Conservation (phyloP, 129 eudicot genomes). For the Daucus carota region DH1_v3.0 NC_030383.2:41653001-41653500, state of each 20-base stretch:
- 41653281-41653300: slow-evolving; percentile 86
- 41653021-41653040: slow-evolving; percentile 77
- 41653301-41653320: slow-evolving; percentile 56
- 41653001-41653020: slow-evolving; percentile 87
- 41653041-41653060: slow-evolving; percentile 99
- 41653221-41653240: slow-evolving; percentile 72
- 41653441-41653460: slow-evolving; percentile 68
- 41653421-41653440: slow-evolving; percentile 56
- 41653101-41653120: slow-evolving; percentile 70
- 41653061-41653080: slow-evolving; percentile 35
- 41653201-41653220: slow-evolving; percentile 95
- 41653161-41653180: slow-evolving; percentile 79
- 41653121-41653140: slow-evolving; percentile 92
- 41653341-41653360: slow-evolving; percentile 34
- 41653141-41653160: slow-evolving; percentile 59
- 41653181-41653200: slow-evolving; percentile 88
- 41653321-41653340: slow-evolving; percentile 38
- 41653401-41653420: slow-evolving; percentile 54
- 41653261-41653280: slow-evolving; percentile 74
- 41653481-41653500: slow-evolving; percentile 84
- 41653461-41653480: slow-evolving; percentile 99
- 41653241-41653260: slow-evolving; percentile 97
- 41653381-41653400: slow-evolving; percentile 27
- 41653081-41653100: slow-evolving; percentile 24
- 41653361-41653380: slow-evolving; percentile 18